Base-by-base conservation (phyloP, 2,329 filamentous ascomycete species). In the Colletotrichum cordylinicola region DNA sequence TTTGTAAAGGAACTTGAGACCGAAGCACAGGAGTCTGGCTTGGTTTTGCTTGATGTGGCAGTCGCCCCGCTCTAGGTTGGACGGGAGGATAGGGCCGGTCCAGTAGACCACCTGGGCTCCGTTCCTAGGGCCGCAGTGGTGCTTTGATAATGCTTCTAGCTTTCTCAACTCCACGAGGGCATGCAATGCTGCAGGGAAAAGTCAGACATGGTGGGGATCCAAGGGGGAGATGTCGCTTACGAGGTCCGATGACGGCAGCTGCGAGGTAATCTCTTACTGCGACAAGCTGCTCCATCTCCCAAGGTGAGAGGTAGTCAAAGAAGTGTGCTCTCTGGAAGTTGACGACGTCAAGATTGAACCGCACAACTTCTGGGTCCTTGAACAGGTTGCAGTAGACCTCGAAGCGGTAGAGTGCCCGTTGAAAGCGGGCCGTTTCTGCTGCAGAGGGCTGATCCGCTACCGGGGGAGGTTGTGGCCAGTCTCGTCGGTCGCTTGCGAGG, bases 11-110 rank as follows among this genome's bases (percentile, higher is more conserved):
- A 76, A 76, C 18, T 65, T 73, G 58, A 74, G 16, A 2, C 74
- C 74, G 48, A 76, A 76, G 29, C 74, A 69, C 9, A 76, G 37
- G 1, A 76, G 21, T 15, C 74, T 35, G 12, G 74, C 70, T 64
- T 69, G 74, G n/a, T 74, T 76, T 48, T 76, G 70, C 18, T 52
- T 69, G 65, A 76, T 76, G n/a, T 76, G 70, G 27, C 74, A 76
- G 21, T 76, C 70, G 0, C 58, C 58, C 7, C 74, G 70, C 35
- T 68, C 70, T 56, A 76, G 16, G n/a, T 76, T 64, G 8, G 64
- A 48, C 4, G 74, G 70, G 12, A 76, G 43, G 29, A 74, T 18
- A 4, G 70, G 70, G 13, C 55, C 65, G 27, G 65, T 65, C 74
- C 74, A 76, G 15, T 74, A 73, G 21, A 69, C 64, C n/a, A 76